Conservation (phyloP, 495 filamentous ascomycete species). For the Tuber microsphaerosporum region DNA sequence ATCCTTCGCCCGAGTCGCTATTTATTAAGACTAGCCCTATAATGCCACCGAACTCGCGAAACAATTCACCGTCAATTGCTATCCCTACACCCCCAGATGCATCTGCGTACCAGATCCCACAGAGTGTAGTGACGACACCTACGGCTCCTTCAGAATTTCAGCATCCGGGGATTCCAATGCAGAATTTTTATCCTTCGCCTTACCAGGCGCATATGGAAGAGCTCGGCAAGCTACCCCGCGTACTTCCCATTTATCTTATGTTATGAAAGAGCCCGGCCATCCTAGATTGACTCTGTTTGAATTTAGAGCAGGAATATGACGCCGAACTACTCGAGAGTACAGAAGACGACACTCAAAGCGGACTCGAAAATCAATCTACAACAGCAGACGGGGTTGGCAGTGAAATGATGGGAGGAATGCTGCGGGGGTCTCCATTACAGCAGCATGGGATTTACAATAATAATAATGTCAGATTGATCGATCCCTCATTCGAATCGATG, state of each 20-base stretch:
- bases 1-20: constrained; percentile 35
- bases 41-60: constrained; percentile 35
- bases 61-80: constrained; percentile 43
- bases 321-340: constrained; percentile 81
- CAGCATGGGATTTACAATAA: constrained; percentile 31
- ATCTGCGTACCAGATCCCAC: constrained; percentile 42
- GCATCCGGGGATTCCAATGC: constrained; percentile 34
- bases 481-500: constrained; percentile 39
- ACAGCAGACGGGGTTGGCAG: constrained; percentile 32
- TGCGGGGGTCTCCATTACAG: constrained; percentile 25
- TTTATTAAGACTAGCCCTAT: constrained; percentile 42
- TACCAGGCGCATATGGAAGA: constrained; percentile 95
- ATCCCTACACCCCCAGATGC: constrained; percentile 43
- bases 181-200: constrained; percentile 68
- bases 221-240: constrained; percentile 81
- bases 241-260: constrained; percentile 48
- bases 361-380: constrained; percentile 32
- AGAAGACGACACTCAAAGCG: constrained; percentile 56
- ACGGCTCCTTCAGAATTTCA: constrained; percentile 37
- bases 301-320: constrained; percentile 96
- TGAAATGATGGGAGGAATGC: constrained; percentile 32
- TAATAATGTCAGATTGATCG: constrained; percentile 36
- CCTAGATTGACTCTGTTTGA: constrained; percentile 71
- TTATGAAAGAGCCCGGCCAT: constrained; percentile 64
- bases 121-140: constrained; percentile 40